Base-by-base conservation (phyloP, 2,329 filamentous ascomycete species). In the Fusarium metavorans region DNA sequence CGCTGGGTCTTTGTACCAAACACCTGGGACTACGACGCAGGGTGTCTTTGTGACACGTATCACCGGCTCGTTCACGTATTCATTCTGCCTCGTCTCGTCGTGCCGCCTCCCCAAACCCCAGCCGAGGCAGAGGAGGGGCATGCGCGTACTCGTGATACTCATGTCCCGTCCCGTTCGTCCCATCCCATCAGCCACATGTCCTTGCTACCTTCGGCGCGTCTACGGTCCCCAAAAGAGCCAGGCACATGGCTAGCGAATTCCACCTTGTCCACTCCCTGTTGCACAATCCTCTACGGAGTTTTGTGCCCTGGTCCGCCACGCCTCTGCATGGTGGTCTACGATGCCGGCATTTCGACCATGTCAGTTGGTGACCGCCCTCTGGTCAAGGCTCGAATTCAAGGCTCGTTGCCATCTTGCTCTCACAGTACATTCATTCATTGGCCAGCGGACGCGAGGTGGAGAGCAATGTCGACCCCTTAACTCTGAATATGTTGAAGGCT, bases 271-370 rank as follows among this genome's bases (percentile, higher is more conserved):
- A 18, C 48, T 54, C 48, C 27, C 48, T 54, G 48, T 54, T 32
- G 48, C 48, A 54, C 27, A 54, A 54, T 54, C 18, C 48, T 54
- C 18, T 54, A 20, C 25, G 48, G 48, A 23, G 43, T 60, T 35
- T 58, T 58, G 14, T 34, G 27, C 57, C 20, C 45, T 62, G 18
- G 25, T 14, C 35, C 54, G n/a, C 45, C 60, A 52, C 39, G 20
- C 66, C 64, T 65, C 61, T 54, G 25, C 54, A 66, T 37, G 48
- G 41, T 66, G 52, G 61, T 54, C 56, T 30, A 39, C 62, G 35
- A 72, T 66, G 67, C 59, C 59, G 59, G 67, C 54, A 72, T 32
- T 70, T 67, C 50, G 27, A 62, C 60, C 54, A 45, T 45, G 59
- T 61, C 52, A 48, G 50, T 60, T 35, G 30, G 48, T 63, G 58